These are phyloP conservation scores for Beauveria sp. DNA, from an alignment of 2,329 filamentous ascomycete species.

Conservation along the genomic window DNA sequence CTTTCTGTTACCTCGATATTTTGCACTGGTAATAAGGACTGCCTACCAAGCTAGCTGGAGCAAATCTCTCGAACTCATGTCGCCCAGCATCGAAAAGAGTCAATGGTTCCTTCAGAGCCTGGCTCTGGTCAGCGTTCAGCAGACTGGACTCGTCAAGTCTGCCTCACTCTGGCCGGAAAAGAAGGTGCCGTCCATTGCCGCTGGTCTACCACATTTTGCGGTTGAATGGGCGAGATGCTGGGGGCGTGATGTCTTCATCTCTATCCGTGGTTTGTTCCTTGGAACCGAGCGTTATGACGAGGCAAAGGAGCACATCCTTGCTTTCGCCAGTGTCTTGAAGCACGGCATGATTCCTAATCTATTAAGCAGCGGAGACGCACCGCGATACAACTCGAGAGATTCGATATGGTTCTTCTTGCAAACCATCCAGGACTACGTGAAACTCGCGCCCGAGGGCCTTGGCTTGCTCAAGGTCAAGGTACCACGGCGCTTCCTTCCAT, in stretches of 20 bases:
- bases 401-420: slow-evolving; percentile 98
- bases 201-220: slow-evolving; percentile 88
- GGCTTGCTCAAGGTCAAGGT: slow-evolving; percentile 69
- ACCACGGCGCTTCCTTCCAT: slow-evolving; percentile 80
- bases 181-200: slow-evolving; percentile 77
- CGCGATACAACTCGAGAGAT: slow-evolving; percentile 91
- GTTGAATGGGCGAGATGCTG: slow-evolving; percentile 93
- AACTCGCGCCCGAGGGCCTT: slow-evolving; percentile 69
- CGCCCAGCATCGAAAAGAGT: slow-evolving; percentile 65
- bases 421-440: slow-evolving; percentile 86
- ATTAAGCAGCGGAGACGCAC: slow-evolving; percentile 73
- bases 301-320: slow-evolving; percentile 87
- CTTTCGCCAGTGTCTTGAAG: slow-evolving; percentile 93
- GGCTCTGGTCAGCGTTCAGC: slow-evolving; percentile 84
- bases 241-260: slow-evolving; percentile 96
- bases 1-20: slow-evolving; percentile 88
- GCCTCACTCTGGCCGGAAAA: slow-evolving; percentile 85
- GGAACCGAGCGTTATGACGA: slow-evolving; percentile 83
- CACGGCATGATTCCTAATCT: slow-evolving; percentile 98
- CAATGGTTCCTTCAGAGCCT: slow-evolving; percentile 86
- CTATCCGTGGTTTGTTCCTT: slow-evolving; percentile 82
- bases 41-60: slow-evolving; percentile 80
- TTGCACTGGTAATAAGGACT: slow-evolving; percentile 79
- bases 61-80: slow-evolving; percentile 71
- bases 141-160: slow-evolving; percentile 82